A percentile compares a stretch with the other conserved stretches of the same genome.
Evolutionary conservation across 2,329 filamentous ascomycete species (phyloP).

Genomic region (Aspergillus hiratsukae): DNA sequence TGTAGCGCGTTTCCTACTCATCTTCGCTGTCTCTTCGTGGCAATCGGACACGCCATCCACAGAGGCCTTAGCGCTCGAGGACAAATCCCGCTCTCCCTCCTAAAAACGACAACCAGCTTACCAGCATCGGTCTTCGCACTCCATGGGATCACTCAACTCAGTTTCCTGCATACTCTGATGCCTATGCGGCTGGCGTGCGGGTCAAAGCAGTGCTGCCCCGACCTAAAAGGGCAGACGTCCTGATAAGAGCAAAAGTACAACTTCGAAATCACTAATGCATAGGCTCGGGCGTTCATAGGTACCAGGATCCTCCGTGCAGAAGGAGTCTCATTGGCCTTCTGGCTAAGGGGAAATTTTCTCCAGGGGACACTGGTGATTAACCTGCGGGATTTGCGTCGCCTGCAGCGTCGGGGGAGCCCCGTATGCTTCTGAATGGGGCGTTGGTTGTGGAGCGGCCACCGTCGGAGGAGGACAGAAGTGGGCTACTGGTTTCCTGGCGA

Average conservation of each 20-base stretch:
- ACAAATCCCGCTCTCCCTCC: conserved; percentile 19
- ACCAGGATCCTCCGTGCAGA: conserved; percentile 15
- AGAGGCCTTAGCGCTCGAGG: conserved; percentile 20
- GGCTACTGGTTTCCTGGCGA: conserved; percentile 18
- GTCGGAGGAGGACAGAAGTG: conserved; percentile 7
- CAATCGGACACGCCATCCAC: conserved; percentile 18
- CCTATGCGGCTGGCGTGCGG: conserved; percentile 21
- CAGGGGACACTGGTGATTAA: conserved; percentile 17
- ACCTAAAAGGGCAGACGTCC: not conserved
- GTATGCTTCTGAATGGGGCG: conserved; percentile 17
- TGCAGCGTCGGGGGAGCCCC: not conserved
- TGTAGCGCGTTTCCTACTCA: conserved; percentile 6
- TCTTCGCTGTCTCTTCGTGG: conserved; percentile 11
- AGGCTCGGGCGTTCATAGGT: conserved; percentile 19
- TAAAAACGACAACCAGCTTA: conserved; percentile 15
- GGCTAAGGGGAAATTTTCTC: not conserved
- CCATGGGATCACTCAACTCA: conserved; percentile 14
- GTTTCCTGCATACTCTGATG: conserved; percentile 21
- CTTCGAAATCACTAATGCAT: conserved; percentile 14
- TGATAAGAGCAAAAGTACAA: not conserved
- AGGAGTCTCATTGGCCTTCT: conserved; percentile 16
- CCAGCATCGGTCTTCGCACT: conserved; percentile 16
- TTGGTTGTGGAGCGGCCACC: conserved; percentile 15
- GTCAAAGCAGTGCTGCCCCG: conserved; percentile 12
- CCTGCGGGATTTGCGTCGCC: conserved; percentile 9